Evolutionary conservation across 192 early-diverging fungal genomes (phyloP), one percentile per base, ranked within the genome.

Genomic region (Phlyctochytrium bullatum): DNA sequence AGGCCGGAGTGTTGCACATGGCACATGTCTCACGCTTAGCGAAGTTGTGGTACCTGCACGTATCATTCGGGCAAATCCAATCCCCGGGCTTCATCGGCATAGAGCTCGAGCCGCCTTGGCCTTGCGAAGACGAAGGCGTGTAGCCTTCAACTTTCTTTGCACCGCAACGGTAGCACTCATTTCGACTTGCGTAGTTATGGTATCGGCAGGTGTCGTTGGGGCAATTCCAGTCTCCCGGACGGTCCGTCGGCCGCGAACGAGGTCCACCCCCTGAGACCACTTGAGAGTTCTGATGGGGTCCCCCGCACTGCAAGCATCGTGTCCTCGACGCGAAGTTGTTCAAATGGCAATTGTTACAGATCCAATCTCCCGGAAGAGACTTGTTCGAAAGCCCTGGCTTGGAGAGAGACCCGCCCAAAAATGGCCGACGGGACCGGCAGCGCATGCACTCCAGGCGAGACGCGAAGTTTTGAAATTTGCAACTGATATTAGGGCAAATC

Each of bases 401-500:
- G n/a, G 58, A 30, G 33, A n/a, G 0, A 33, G 6, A 16, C 14
- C 61, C 10, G 14, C 17, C 61, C 61, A 67, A 10, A 31, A 0
- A 59, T 28, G 50, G 54, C 31, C 33, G 20, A 0, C 69, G 81
- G 6, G 75, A 78, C 35, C 78, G 59, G 61, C 91, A 92, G 17
- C 84, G 77, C 74, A 88, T 78, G 66, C 91, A 92, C 36, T 77
- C 69, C 23, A 74, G 76, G 32, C 91, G 75, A 20, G 89, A 90
- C 0, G 90, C 86, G 76, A 91, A 92, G 73, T 92, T 92, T 57
- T 90, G 89, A 74, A 90, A 92, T 16, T 65, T 63, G 72, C 91
- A 92, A 4, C 86, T 79, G n/a, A n/a, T n/a, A n/a, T n/a, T n/a
- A n/a, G n/a, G n/a, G 68, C 91, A 92, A 51, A 87, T 86, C 89